phyloP scores from a whole-genome alignment of 2,329 filamentous ascomycete species.

The Zasmidium angulare region DNA sequence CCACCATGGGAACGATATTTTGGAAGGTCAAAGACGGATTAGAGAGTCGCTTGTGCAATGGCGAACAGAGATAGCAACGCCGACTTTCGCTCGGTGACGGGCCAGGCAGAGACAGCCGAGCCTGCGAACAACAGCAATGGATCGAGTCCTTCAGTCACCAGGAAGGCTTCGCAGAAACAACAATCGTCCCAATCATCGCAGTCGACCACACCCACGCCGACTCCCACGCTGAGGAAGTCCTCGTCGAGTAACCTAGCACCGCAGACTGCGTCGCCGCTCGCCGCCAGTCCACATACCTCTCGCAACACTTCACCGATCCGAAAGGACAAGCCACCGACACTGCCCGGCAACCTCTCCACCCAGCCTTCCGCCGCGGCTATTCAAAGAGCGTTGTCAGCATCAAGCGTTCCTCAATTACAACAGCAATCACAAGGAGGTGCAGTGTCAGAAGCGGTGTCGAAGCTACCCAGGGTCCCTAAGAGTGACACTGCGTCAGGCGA shows the following conservation, averaged over 20 bases:
- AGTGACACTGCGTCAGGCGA: conserved; percentile 51
- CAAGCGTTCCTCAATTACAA: conserved; percentile 66
- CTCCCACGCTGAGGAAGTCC: conserved; percentile 28
- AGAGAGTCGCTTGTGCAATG: conserved; percentile 27
- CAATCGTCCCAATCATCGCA: conserved; percentile 10
- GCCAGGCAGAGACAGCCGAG: conserved; percentile 39
- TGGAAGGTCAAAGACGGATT: conserved; percentile 8
- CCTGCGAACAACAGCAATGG: conserved; percentile 24
- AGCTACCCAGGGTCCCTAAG: conserved; percentile 61
- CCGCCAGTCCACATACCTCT: conserved; percentile 47
- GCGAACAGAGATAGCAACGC: conserved; percentile 31
- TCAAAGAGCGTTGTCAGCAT: conserved; percentile 67
- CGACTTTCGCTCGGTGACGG: conserved; percentile 39
- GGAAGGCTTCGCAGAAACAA: conserved; percentile 15
- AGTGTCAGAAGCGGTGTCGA: conserved; percentile 60
- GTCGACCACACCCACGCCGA: conserved; percentile 11
- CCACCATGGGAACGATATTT: conserved; percentile 16
- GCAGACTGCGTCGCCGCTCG: conserved; percentile 34
- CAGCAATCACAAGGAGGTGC: conserved; percentile 39
- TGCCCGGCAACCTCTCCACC: conserved; percentile 40
- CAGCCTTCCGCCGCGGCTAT: conserved; percentile 62
- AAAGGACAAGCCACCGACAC: conserved; percentile 42
- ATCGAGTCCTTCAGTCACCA: conserved; percentile 8
- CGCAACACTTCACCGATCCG: conserved; percentile 50
- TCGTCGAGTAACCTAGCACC: conserved; percentile 31